phyloP scores from a whole-genome alignment of 2,329 filamentous ascomycete species.

The Geosmithia putterillii region DNA sequence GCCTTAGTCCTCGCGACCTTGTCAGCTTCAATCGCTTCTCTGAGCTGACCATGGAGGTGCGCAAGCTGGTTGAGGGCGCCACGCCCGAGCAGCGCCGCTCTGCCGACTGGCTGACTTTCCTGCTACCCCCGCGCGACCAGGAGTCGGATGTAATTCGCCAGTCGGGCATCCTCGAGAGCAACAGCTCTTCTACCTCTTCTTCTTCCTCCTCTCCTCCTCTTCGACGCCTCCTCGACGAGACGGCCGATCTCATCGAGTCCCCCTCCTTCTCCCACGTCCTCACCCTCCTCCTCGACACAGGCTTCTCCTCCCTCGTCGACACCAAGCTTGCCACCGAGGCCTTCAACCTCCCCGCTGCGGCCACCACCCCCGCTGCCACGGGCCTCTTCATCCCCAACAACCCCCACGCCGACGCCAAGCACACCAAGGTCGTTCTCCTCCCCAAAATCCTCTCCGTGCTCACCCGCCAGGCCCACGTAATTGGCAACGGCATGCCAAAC shows the following conservation, averaged over 20 bases:
- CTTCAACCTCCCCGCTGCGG: slow-evolving; percentile 44
- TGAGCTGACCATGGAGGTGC: slow-evolving; percentile 69
- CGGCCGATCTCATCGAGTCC: slow-evolving; percentile 88
- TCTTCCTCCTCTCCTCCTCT: slow-evolving; percentile 44
- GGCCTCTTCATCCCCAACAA: slow-evolving; percentile 33
- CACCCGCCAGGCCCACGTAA: slow-evolving; percentile 79
- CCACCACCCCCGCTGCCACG: slow-evolving; percentile 4
- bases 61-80: slow-evolving; percentile 69
- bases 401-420: slow-evolving; percentile 27
- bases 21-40: slow-evolving; percentile 71
- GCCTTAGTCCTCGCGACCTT: slow-evolving; percentile 77
- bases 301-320: slow-evolving; percentile 75
- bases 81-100: slow-evolving; percentile 24
- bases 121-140: slow-evolving; percentile 67
- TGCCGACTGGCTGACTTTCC: slow-evolving; percentile 65
- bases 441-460: slow-evolving; percentile 84
- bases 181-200: slow-evolving; percentile 10
- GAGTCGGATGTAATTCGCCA: slow-evolving; percentile 78
- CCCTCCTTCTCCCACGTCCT: slow-evolving; percentile 82
- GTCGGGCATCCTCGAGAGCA: slow-evolving; percentile 60
- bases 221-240: slow-evolving; percentile 83
- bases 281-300: slow-evolving; percentile 73
- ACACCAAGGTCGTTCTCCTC: slow-evolving; percentile 54
- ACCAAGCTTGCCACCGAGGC: slow-evolving; percentile 67
- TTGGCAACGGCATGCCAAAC: slow-evolving; percentile 67